Evolutionary conservation across 2,329 filamentous ascomycete genomes (phyloP), one percentile per base, ranked within the genome.

Genomic region (Sporothrix brunneoviolacea): DNA sequence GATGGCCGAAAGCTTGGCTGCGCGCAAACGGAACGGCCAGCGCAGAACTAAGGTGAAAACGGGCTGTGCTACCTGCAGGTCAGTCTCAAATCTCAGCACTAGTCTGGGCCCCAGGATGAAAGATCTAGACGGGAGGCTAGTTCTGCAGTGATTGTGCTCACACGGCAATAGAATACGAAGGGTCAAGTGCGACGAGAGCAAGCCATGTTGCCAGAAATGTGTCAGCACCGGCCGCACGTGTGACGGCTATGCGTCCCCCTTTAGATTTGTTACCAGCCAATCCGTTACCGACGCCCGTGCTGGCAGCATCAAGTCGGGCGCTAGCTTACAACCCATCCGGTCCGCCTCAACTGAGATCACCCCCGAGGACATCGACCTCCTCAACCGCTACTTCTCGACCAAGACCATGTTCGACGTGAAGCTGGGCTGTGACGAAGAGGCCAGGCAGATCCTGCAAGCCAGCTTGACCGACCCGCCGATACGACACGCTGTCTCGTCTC

Each of bases 241-340:
- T 39, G 70, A 71, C 42, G 69, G 69, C 49, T 72, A 71, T 51
- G 63, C 67, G 54, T 70, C 67, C 35, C 61, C 64, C 4, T 71
- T 71, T 40, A 62, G 61, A 55, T 4, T 58, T 30, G 56, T 64
- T 37, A 47, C 56, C 41, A 59, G 51, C 42, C 56, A 61, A 52
- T 16, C 57, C 46, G 48, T 51, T 35, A 58, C 56, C 30, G 58
- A 24, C 52, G 45, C 44, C 55, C 16, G 16, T 21, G 28, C 15
- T 21, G 42, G 33, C 18, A 24, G 30, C 30, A 22, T 22, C 51
- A 57, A 62, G 47, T 56, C 53, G 56, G 46, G 35, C 19, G 45
- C 52, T 57, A 38, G 41, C 44, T 52, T 56, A 46, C 53, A 56
- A 53, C 28, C 43, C 47, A 56, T 56, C 27, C 55, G 48, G 30